These are phyloP conservation scores for Solanum aculeatissimum DNA, from an alignment of 305 asterid species.

Conservation along the genomic window DNA sequence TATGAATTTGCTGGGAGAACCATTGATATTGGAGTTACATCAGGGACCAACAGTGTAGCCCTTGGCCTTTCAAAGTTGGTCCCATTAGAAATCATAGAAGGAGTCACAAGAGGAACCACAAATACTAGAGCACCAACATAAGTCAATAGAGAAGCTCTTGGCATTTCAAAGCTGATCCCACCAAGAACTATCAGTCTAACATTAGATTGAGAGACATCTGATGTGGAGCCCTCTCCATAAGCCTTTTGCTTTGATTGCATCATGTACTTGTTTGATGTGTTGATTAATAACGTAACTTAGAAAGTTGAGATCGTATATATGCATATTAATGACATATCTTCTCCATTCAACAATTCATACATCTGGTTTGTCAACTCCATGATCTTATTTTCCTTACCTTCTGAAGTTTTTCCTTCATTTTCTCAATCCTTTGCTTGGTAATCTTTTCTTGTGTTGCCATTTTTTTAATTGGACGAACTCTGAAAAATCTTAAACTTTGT, in stretches of 20 bases:
- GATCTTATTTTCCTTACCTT: slow-evolving; percentile 8
- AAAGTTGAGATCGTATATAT: slow-evolving; percentile 3
- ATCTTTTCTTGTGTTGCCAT: slow-evolving; percentile 29
- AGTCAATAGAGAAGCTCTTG: not conserved
- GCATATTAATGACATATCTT: not conserved
- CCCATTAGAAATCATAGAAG: not conserved
- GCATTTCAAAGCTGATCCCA: not conserved
- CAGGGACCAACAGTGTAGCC: not conserved
- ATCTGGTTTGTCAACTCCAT: slow-evolving; percentile 2
- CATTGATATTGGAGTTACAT: too few relatives aligned
- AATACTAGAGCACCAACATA: not conserved
- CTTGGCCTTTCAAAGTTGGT: not conserved
- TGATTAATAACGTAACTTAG: slow-evolving; percentile 5
- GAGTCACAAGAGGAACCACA: too few relatives aligned
- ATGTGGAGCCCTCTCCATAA: not conserved
- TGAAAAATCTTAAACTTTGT: too few relatives aligned
- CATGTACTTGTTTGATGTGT: not conserved
- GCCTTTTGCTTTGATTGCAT: not conserved
- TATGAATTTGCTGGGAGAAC: too few relatives aligned
- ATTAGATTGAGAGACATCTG: not conserved
- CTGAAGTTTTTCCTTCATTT: not conserved
- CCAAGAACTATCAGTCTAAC: too few relatives aligned
- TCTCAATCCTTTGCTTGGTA: slow-evolving; percentile 11
- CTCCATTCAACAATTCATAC: slow-evolving; percentile 1
- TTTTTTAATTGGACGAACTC: not conserved